A percentile compares a stretch with the other conserved stretches of the same genome.
Conservation (phyloP, 139 green algal genomes). For the Spirogloea muscicola region DNA sequence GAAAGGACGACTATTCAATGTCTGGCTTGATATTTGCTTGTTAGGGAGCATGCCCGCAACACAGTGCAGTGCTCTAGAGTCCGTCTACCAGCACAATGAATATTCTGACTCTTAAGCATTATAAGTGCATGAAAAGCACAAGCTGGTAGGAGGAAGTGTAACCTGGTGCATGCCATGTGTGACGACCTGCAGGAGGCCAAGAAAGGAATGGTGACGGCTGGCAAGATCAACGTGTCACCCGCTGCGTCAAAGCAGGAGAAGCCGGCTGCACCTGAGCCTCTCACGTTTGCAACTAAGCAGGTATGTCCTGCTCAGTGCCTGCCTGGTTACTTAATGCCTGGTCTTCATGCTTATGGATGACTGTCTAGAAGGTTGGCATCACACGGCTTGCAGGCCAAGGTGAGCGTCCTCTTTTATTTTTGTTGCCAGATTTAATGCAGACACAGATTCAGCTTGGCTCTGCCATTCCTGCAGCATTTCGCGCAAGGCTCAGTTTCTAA, state of each 20-base stretch:
- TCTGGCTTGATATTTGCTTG: too few relatives aligned
- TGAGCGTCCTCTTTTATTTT: background rate
- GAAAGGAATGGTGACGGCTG: conserved; percentile 11
- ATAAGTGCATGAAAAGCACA: too few relatives aligned
- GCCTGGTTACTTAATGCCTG: background rate
- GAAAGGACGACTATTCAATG: too few relatives aligned
- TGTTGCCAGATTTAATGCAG: background rate
- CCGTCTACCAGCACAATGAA: too few relatives aligned
- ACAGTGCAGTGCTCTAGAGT: too few relatives aligned
- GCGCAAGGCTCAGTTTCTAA: background rate
- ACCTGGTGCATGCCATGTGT: too few relatives aligned
- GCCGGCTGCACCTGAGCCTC: conserved; percentile 6
- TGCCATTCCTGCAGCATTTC: background rate
- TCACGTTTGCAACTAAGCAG: conserved; percentile 36
- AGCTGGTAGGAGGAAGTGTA: too few relatives aligned
- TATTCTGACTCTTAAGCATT: too few relatives aligned
- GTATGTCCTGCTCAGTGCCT: background rate
- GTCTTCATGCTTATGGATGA: background rate
- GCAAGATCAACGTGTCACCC: conserved; percentile 43
- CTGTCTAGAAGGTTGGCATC: background rate
- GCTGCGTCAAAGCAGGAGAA: conserved; percentile 18
- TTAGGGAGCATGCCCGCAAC: too few relatives aligned
- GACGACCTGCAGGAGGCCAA: conserved; percentile 44
- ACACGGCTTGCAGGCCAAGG: background rate
- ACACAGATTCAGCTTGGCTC: background rate